Conservation (phyloP, 1,139 yeast species). For the Suhomyces bribrorum region DNA sequence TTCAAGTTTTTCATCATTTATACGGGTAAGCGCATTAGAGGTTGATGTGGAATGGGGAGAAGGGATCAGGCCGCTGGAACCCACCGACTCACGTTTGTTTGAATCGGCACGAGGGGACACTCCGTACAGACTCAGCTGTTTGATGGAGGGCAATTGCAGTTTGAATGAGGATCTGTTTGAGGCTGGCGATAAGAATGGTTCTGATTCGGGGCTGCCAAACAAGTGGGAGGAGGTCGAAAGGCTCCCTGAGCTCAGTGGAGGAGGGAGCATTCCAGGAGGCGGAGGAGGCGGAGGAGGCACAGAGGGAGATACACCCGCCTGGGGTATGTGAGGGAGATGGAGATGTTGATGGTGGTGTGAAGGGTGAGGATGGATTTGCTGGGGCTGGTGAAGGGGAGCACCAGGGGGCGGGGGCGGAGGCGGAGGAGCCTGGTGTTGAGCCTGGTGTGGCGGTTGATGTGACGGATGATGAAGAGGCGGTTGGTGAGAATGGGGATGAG, state of each 20-base stretch:
- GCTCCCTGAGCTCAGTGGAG: conserved; percentile 1
- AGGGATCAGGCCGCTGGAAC: neutral
- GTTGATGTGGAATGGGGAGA: neutral
- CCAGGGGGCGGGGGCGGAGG: conserved; percentile 6
- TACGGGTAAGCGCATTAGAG: neutral
- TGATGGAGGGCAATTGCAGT: conserved; percentile 4
- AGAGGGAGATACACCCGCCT: neutral
- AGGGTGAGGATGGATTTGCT: neutral
- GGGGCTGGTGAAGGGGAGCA: conserved; percentile 2
- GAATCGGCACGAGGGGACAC: neutral
- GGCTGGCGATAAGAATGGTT: neutral
- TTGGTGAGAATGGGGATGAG: conserved; percentile 8
- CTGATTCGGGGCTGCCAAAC: neutral
- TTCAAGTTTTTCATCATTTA: neutral
- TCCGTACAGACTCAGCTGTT: conserved; percentile 1
- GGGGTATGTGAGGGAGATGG: conserved; percentile 1
- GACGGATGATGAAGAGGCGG: conserved; percentile 7
- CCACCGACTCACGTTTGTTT: neutral
- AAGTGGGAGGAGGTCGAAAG: neutral
- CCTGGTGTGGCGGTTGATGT: conserved; percentile 3
- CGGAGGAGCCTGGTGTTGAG: conserved; percentile 1
- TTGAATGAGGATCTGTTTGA: neutral
- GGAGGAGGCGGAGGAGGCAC: neutral
- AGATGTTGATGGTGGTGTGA: conserved; percentile 1
- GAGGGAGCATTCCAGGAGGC: neutral